A percentile compares a stretch with the other conserved stretches of the same genome.
Evolutionary conservation across 257 asterid genomes (phyloP).

Genomic region (Nicotiana knightiana): DNA sequence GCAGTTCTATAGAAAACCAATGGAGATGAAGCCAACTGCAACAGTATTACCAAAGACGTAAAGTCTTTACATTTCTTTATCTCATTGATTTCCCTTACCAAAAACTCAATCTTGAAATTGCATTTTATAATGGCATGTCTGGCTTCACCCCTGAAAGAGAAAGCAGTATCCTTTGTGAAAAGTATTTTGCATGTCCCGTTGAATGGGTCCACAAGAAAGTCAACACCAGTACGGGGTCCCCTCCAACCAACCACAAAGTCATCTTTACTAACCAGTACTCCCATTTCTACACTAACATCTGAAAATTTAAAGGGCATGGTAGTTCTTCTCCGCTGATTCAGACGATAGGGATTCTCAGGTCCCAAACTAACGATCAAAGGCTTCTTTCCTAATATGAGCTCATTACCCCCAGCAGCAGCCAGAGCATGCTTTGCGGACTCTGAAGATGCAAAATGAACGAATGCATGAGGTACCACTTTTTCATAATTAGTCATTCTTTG

Average conservation of each 20-base stretch:
- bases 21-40: slow-evolving; percentile 81
- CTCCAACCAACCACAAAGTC: slow-evolving; percentile 79
- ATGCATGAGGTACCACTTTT: slow-evolving; percentile 83
- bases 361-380: slow-evolving; percentile 66
- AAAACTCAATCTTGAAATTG: slow-evolving; percentile 62
- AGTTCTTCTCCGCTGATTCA: slow-evolving; percentile 70
- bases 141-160: slow-evolving; percentile 37
- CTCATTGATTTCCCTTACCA: slow-evolving; percentile 58
- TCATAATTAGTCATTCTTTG: slow-evolving; percentile 34
- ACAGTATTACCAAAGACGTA: slow-evolving; percentile 33
- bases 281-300: slow-evolving; percentile 51
- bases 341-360: slow-evolving; percentile 53
- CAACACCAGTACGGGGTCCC: slow-evolving; percentile 47
- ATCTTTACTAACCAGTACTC: slow-evolving; percentile 44
- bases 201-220: slow-evolving; percentile 78
- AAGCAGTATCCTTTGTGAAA: slow-evolving; percentile 63
- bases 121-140: slow-evolving; percentile 51
- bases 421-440: slow-evolving; percentile 43
- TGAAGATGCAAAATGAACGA: slow-evolving; percentile 67
- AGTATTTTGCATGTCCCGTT: slow-evolving; percentile 59
- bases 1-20: slow-evolving; percentile 68
- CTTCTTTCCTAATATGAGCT: slow-evolving; percentile 36
- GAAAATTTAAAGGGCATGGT: slow-evolving; percentile 44
- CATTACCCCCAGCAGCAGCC: slow-evolving; percentile 50
- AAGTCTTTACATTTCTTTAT: slow-evolving; percentile 33